Conservation (phyloP, 768 basidiomycete genomes). For the Tulasnella sp. region DNA sequence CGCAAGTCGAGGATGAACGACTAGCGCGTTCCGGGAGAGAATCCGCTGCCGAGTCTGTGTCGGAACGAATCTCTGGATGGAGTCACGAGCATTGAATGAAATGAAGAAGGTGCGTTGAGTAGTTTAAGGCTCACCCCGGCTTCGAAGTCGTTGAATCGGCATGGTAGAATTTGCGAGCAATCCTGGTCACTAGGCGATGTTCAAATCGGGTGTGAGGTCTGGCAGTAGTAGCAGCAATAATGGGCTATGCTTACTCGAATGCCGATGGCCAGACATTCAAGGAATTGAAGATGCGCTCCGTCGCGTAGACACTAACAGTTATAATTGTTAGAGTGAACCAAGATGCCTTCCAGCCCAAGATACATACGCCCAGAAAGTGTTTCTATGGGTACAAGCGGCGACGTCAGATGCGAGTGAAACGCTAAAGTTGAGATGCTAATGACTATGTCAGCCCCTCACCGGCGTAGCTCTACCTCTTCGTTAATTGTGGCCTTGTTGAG, state of each 20-base stretch:
- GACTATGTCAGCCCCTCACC: too few species aligned
- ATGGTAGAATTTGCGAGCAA: background rate
- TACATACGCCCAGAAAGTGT: background rate
- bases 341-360: background rate
- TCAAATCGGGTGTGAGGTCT: background rate
- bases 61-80: background rate
- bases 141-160: slow-evolving; percentile 1
- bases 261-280: slow-evolving; percentile 4
- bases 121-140: background rate
- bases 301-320: background rate
- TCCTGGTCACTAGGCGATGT: background rate
- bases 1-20: slow-evolving; percentile 47
- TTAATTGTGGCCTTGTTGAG: background rate
- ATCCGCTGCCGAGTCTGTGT: slow-evolving; percentile 50
- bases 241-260: background rate
- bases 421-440: too few species aligned
- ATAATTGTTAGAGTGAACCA: too few species aligned
- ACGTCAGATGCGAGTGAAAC: too few species aligned
- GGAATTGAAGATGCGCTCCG: background rate
- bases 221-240: too few species aligned
- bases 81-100: background rate
- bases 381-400: too few species aligned
- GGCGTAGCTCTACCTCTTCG: background rate
- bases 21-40: slow-evolving; percentile 46
- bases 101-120: too few species aligned